Percentiles rank a stretch among this genome's conserved stretches.
Evolutionary conservation across 2,329 filamentous ascomycete genomes (phyloP).

Genomic region (Phialophora chinensis): DNA sequence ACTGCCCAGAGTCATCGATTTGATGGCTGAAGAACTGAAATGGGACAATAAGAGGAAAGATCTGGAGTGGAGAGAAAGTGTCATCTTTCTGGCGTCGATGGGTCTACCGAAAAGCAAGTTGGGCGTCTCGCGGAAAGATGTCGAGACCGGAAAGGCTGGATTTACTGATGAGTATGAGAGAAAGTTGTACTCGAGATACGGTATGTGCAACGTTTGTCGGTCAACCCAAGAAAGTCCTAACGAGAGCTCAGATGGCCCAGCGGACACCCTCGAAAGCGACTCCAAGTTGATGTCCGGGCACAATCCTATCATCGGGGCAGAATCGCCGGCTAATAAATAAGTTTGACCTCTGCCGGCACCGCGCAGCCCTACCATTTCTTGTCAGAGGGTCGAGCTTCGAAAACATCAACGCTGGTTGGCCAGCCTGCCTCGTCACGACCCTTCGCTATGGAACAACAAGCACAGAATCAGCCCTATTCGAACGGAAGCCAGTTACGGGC

Average conservation of each 20-base stretch:
- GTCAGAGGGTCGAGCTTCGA: not conserved
- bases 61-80: conserved; percentile 76
- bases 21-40: conserved; percentile 82
- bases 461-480: not conserved
- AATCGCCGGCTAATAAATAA: conserved; percentile 59
- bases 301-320: conserved; percentile 53
- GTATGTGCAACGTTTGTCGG: conserved; percentile 42
- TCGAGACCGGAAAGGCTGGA: conserved; percentile 61
- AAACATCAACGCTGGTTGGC: not conserved
- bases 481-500: not conserved
- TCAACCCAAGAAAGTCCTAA: conserved; percentile 3
- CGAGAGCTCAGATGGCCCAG: conserved; percentile 55
- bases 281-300: conserved; percentile 52
- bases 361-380: not conserved
- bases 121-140: conserved; percentile 61
- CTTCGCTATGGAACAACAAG: not conserved
- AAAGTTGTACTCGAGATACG: conserved; percentile 50
- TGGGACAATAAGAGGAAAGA: conserved; percentile 78
- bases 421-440: not conserved
- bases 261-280: conserved; percentile 59
- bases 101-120: conserved; percentile 64
- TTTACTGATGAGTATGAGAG: conserved; percentile 51
- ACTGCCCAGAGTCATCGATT: conserved; percentile 81
- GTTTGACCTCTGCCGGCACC: not conserved
- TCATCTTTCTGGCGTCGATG: conserved; percentile 66